Percentiles rank a stretch among this genome's conserved stretches.
Conservation (phyloP, 768 basidiomycete species). For the Asterophora lycoperdoides region DNA sequence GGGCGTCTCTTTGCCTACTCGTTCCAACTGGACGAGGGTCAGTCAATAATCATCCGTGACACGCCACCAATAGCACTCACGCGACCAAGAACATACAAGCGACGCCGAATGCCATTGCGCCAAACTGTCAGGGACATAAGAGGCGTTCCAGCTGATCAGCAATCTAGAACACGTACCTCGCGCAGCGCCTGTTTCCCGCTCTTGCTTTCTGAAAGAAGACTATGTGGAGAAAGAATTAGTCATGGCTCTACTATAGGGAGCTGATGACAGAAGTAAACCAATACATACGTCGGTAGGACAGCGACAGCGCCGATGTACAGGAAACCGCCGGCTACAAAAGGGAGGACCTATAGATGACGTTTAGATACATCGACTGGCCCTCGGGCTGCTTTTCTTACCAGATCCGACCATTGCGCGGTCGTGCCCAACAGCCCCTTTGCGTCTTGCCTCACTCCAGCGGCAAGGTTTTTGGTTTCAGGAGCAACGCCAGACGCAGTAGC, state of each 20-base stretch:
- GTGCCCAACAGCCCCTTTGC: constrained; percentile 82
- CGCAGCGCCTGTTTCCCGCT: constrained; percentile 86
- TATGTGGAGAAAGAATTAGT: constrained; percentile 15
- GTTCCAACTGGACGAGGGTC: constrained; percentile 56
- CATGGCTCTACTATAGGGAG: constrained; percentile 5
- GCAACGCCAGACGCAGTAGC: constrained; percentile 50
- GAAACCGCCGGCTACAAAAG: constrained; percentile 88
- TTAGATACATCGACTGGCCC: too few relatives aligned
- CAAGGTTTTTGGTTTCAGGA: constrained; percentile 51
- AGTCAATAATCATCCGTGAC: background rate
- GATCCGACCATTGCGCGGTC: constrained; percentile 70
- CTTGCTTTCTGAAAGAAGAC: constrained; percentile 83
- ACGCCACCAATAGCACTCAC: constrained; percentile 48
- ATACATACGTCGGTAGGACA: constrained; percentile 80
- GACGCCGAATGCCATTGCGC: constrained; percentile 88
- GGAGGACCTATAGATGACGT: constrained; percentile 59
- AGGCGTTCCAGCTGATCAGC: constrained; percentile 6
- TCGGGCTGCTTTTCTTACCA: constrained; percentile 49
- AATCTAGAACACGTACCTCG: constrained; percentile 55
- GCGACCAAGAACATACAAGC: constrained; percentile 89
- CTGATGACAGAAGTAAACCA: constrained; percentile 1
- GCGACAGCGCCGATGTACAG: constrained; percentile 92
- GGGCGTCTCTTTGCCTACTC: too few relatives aligned
- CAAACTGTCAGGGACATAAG: constrained; percentile 53
- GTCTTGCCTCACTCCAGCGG: constrained; percentile 71